phyloP scores from a whole-genome alignment of 352 stramenopile species.

The Pythium plurisporium region DNA sequence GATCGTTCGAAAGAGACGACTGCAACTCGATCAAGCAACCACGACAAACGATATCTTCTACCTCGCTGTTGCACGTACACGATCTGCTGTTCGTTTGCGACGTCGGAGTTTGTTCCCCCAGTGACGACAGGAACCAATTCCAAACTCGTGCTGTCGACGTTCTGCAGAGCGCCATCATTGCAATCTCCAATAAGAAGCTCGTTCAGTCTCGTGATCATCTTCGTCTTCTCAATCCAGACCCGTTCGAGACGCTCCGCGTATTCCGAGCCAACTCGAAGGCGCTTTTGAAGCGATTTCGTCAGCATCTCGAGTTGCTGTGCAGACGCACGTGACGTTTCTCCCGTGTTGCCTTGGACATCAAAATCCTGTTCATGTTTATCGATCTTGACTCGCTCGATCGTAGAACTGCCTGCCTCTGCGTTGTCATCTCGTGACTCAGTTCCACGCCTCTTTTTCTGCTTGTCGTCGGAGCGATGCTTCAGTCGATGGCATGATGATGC shows the following conservation, averaged over 20 bases:
- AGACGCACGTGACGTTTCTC: conserved; percentile 7
- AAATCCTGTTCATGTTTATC: conserved; percentile 7
- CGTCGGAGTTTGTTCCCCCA: no score
- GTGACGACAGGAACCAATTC: conserved; percentile 3
- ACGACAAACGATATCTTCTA: no score
- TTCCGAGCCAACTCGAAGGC: conserved; percentile 31
- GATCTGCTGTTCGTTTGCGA: no score
- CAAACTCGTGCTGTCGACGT: background rate
- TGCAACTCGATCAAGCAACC: background rate
- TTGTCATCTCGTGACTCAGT: conserved; percentile 1
- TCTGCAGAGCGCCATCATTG: background rate
- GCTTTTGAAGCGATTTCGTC: conserved; percentile 34
- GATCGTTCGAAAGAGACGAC: conserved; percentile 1
- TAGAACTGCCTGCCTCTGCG: conserved; percentile 18
- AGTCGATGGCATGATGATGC: conserved; percentile 20
- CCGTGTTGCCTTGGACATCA: background rate
- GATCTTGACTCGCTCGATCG: conserved; percentile 59
- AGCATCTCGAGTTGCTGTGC: conserved; percentile 45
- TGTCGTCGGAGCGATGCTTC: conserved; percentile 19
- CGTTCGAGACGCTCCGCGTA: conserved; percentile 36
- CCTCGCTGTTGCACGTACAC: no score
- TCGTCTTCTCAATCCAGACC: conserved; percentile 40
- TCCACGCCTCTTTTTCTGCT: conserved; percentile 25
- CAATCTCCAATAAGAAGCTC: conserved; percentile 21
- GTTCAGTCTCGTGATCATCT: conserved; percentile 28